Evolutionary conservation across 352 stramenopile genomes (phyloP).

Genomic region (Globisporangium okanoganense): DNA sequence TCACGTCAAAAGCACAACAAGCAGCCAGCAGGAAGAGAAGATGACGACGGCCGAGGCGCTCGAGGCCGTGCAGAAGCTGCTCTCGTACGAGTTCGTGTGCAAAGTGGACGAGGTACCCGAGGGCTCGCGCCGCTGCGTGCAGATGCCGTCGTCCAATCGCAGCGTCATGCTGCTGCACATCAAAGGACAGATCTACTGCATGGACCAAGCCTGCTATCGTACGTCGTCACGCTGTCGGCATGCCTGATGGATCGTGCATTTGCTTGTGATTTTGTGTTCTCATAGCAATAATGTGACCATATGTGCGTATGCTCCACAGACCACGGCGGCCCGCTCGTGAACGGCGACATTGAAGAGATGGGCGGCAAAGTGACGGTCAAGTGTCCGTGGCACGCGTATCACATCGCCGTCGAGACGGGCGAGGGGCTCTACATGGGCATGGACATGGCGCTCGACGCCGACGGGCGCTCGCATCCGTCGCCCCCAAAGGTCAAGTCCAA

Average conservation of each 20-base stretch:
- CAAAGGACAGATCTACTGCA: conserved; percentile 66
- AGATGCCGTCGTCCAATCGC: conserved; percentile 57
- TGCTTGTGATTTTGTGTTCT: not conserved
- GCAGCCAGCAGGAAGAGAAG: not conserved
- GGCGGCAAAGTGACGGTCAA: conserved; percentile 73
- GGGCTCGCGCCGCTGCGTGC: conserved; percentile 47
- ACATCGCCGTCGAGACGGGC: conserved; percentile 75
- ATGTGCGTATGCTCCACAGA: no score
- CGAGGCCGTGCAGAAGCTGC: conserved; percentile 27
- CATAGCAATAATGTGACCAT: no score
- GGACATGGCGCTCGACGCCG: conserved; percentile 54
- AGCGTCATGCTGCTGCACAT: conserved; percentile 72
- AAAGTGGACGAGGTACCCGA: conserved; percentile 54
- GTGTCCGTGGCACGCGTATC: conserved; percentile 85
- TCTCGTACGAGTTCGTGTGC: conserved; percentile 68
- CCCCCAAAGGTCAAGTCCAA: conserved; percentile 72
- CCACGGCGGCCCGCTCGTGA: conserved; percentile 71
- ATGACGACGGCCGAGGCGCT: conserved; percentile 11
- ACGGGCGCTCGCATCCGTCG: conserved; percentile 46
- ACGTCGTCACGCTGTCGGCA: conserved; percentile 8
- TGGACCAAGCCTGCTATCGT: conserved; percentile 88
- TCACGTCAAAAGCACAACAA: not conserved
- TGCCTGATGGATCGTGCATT: conserved; percentile 1
- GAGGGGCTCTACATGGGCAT: conserved; percentile 86
- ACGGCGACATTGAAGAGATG: conserved; percentile 84